Evolutionary conservation across 1,139 yeast genomes (phyloP).

Genomic region (Geotrichum candidum): DNA sequence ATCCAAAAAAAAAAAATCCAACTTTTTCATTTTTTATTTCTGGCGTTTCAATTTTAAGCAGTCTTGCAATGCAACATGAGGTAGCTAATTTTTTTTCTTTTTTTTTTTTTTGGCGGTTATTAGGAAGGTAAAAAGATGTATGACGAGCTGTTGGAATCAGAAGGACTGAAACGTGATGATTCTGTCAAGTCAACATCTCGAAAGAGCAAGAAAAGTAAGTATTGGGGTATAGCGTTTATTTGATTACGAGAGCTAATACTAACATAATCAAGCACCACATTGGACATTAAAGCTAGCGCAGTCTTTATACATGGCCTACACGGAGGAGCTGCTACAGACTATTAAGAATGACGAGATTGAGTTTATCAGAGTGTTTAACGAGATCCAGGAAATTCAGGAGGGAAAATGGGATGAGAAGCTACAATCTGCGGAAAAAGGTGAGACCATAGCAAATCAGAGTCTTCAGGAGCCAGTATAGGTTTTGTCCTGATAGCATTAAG

Average conservation of each 20-base stretch:
- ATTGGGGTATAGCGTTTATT: neutral
- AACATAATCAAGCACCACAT: neutral
- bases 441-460: neutral
- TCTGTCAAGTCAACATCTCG: conserved; percentile 1
- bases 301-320: conserved; percentile 29
- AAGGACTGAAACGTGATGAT: conserved; percentile 25
- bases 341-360: conserved; percentile 29
- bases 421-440: neutral
- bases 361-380: conserved; percentile 24
- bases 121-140: conserved; percentile 29
- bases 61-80: too few species aligned
- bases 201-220: conserved; percentile 12
- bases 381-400: conserved; percentile 15
- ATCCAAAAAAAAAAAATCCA: conserved; percentile 4
- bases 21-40: neutral
- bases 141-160: conserved; percentile 24
- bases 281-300: conserved; percentile 29
- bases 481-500: too few species aligned
- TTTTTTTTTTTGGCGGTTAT: neutral
- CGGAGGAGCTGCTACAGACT: conserved; percentile 25
- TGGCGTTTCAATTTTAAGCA: too few species aligned
- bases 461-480: neutral
- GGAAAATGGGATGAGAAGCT: conserved; percentile 13
- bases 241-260: neutral
- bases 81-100: neutral